A percentile compares a stretch with the other conserved stretches of the same genome.
phyloP scores from a whole-genome alignment of 768 basidiomycete genomes.

The Cyathus striatus region DNA sequence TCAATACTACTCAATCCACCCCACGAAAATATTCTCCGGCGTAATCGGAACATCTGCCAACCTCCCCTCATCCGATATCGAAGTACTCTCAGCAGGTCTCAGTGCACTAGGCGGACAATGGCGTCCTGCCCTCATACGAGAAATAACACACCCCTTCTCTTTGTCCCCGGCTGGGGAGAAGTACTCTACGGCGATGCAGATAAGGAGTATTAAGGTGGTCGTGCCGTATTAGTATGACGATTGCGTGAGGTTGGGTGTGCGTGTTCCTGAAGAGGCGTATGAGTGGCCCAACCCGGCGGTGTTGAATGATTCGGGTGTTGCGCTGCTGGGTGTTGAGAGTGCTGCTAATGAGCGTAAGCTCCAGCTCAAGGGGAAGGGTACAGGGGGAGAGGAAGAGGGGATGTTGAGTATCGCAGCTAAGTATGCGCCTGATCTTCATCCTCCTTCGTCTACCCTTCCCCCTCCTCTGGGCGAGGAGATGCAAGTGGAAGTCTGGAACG shows the following conservation, averaged over 20 bases:
- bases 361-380: slow-evolving; percentile 16
- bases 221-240: too few relatives aligned
- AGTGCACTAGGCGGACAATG: slow-evolving; percentile 78
- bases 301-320: slow-evolving; percentile 26
- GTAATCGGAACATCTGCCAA: slow-evolving; percentile 42
- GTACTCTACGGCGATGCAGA: slow-evolving; percentile 43
- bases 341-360: slow-evolving; percentile 8
- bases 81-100: slow-evolving; percentile 70
- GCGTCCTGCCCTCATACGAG: slow-evolving; percentile 69
- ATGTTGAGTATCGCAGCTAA: slow-evolving; percentile 21
- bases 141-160: slow-evolving; percentile 85
- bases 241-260: too few relatives aligned
- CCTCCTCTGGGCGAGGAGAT: neutral
- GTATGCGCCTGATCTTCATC: slow-evolving; percentile 22
- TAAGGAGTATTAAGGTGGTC: slow-evolving; percentile 60
- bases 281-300: slow-evolving; percentile 72
- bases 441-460: slow-evolving; percentile 9
- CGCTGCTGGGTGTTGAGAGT: slow-evolving; percentile 10
- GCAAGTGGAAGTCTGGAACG: slow-evolving; percentile 37
- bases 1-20: slow-evolving; percentile 71
- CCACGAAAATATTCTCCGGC: slow-evolving; percentile 77
- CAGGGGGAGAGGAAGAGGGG: too few relatives aligned
- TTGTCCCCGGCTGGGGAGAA: slow-evolving; percentile 36
- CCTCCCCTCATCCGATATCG: slow-evolving; percentile 68
- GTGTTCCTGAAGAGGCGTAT: slow-evolving; percentile 46